A percentile compares a stretch with the other conserved stretches of the same genome.
Evolutionary conservation across 768 basidiomycete genomes (phyloP).

Genomic region (Boletus huronensis): DNA sequence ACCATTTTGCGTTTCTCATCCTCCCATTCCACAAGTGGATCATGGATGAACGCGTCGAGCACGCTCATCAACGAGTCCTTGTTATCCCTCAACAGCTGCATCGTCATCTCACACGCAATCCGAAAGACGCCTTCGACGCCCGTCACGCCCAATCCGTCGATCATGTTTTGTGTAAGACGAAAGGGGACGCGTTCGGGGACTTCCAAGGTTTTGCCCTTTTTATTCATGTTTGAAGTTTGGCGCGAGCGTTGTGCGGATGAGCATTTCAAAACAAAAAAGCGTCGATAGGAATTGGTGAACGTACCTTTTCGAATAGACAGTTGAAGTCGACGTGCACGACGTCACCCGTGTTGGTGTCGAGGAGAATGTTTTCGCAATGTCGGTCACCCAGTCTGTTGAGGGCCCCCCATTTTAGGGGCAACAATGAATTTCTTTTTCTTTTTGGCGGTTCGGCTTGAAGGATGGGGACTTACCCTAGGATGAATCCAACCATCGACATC

Average conservation of each 20-base stretch:
- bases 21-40: constrained; percentile 96
- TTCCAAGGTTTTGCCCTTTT: constrained; percentile 74
- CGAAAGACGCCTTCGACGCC: constrained; percentile 95
- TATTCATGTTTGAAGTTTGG: neutral
- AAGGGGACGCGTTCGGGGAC: constrained; percentile 93
- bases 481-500: constrained; percentile 98
- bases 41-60: constrained; percentile 94
- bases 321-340: constrained; percentile 97
- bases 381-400: constrained; percentile 85
- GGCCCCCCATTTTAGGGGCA: neutral
- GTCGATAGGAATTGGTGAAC: neutral
- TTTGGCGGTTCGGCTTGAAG: too few relatives aligned
- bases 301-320: constrained; percentile 92
- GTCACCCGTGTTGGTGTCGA: constrained; percentile 86
- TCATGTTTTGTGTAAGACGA: constrained; percentile 87
- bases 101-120: constrained; percentile 84
- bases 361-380: constrained; percentile 93
- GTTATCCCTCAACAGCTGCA: constrained; percentile 84
- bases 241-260: neutral
- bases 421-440: neutral
- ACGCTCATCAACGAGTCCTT: constrained; percentile 93
- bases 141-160: constrained; percentile 89
- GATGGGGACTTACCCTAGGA: constrained; percentile 66
- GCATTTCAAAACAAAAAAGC: neutral
- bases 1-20: constrained; percentile 71